Percentiles rank a stretch among this genome's conserved stretches.
Evolutionary conservation across 352 stramenopile species (phyloP).

Genomic region (Aphanomyces cochlioides): DNA sequence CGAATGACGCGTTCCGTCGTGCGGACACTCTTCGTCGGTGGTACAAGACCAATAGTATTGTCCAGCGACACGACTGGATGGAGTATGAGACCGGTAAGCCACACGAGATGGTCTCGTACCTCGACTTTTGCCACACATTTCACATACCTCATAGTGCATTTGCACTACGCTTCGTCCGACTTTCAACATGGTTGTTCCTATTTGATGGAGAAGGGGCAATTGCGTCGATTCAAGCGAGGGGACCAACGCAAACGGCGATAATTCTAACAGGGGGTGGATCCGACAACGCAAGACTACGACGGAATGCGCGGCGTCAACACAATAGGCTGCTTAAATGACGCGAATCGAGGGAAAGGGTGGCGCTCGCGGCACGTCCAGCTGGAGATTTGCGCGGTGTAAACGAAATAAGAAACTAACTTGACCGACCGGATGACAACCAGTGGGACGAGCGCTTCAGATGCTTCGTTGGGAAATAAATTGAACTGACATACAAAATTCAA

Average conservation of each 20-base stretch:
- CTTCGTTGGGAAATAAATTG: slow-evolving; percentile 1
- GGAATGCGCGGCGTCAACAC: too few relatives aligned
- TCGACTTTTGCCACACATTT: slow-evolving; percentile 27
- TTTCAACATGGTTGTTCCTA: slow-evolving; percentile 18
- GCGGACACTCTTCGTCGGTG: slow-evolving; percentile 6
- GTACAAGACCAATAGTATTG: slow-evolving; percentile 1
- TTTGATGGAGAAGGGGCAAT: background rate
- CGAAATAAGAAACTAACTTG: slow-evolving; percentile 21
- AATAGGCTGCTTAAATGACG: too few relatives aligned
- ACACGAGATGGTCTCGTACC: slow-evolving; percentile 10
- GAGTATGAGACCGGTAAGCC: background rate
- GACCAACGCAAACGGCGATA: too few relatives aligned
- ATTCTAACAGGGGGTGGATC: background rate
- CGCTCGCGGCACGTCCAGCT: background rate
- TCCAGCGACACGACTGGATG: slow-evolving; percentile 23
- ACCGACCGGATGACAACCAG: slow-evolving; percentile 13
- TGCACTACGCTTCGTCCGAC: slow-evolving; percentile 20
- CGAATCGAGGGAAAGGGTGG: too few relatives aligned
- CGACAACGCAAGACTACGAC: background rate
- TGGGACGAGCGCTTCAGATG: slow-evolving; percentile 10
- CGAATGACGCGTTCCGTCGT: slow-evolving; percentile 18
- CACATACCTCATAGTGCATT: slow-evolving; percentile 26
- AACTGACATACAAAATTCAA: background rate
- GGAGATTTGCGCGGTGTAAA: slow-evolving; percentile 3
- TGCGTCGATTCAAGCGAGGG: background rate